Evolutionary conservation across 768 basidiomycete genomes (phyloP).

Genomic region (Lentinula raphanica): DNA sequence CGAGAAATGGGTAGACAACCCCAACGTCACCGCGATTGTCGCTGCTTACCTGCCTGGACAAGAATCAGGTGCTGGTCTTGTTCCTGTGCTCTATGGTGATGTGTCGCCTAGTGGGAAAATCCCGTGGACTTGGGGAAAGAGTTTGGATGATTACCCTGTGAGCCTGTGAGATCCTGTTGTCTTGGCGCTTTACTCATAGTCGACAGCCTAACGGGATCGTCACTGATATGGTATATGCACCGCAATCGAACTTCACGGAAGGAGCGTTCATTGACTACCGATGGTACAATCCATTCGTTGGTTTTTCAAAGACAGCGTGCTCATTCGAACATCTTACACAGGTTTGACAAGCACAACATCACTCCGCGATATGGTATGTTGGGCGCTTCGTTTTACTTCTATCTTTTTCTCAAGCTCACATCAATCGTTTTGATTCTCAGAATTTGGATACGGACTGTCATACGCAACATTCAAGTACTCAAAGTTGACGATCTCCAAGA

Average conservation of each 20-base stretch:
- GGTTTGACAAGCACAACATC: slow-evolving; percentile 21
- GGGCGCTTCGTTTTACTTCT: neutral
- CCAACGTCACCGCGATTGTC: slow-evolving; percentile 25
- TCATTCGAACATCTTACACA: neutral
- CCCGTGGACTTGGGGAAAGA: slow-evolving; percentile 50
- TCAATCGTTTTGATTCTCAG: neutral
- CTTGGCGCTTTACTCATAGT: slow-evolving; percentile 11
- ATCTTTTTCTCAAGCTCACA: neutral
- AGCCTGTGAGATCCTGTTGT: slow-evolving; percentile 17
- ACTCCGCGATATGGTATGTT: slow-evolving; percentile 18
- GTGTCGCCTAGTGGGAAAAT: slow-evolving; percentile 46
- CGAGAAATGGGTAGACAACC: slow-evolving; percentile 36
- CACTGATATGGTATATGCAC: neutral
- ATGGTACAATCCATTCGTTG: slow-evolving; percentile 26
- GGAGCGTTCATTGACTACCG: slow-evolving; percentile 11
- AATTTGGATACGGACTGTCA: slow-evolving; percentile 45
- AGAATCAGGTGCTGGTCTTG: slow-evolving; percentile 46
- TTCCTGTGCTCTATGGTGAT: slow-evolving; percentile 46
- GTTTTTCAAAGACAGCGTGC: neutral
- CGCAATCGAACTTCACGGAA: slow-evolving; percentile 7
- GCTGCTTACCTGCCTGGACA: slow-evolving; percentile 40
- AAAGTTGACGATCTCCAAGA: slow-evolving; percentile 15
- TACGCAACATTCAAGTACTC: slow-evolving; percentile 47
- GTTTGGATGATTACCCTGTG: slow-evolving; percentile 37
- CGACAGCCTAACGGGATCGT: neutral